These are phyloP conservation scores for Sugiyamaella chiloensis DNA, from an alignment of 805 yeast genomes.

Conservation along the genomic window DNA sequence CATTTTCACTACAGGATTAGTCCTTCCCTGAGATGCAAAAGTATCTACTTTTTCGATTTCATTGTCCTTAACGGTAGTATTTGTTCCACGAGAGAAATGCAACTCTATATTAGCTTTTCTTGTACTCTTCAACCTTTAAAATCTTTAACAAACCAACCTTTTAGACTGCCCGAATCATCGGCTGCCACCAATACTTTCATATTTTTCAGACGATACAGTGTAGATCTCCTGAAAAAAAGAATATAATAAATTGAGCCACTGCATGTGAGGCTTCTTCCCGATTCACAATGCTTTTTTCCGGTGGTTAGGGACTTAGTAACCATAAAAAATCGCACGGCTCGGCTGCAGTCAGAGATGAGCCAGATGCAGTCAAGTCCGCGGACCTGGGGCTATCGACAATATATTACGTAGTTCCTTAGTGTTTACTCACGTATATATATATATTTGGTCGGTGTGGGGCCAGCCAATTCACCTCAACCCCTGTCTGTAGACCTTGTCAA, in stretches of 20 bases:
- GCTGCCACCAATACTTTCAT: slow-evolving; percentile 53
- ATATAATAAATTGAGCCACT: slow-evolving; percentile 2
- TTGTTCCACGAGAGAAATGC: slow-evolving; percentile 63
- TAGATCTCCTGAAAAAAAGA: not conserved
- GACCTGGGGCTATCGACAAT: not conserved
- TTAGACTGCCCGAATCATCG: slow-evolving; percentile 50
- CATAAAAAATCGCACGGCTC: too few relatives aligned
- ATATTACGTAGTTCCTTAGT: not conserved
- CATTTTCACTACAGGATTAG: slow-evolving; percentile 32
- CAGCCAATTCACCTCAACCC: too few relatives aligned
- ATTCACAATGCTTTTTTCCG: too few relatives aligned
- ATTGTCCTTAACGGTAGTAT: slow-evolving; percentile 70
- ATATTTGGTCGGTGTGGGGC: not conserved
- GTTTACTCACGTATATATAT: not conserved
- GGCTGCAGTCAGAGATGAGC: too few relatives aligned
- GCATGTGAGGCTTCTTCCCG: not conserved
- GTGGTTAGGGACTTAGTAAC: too few relatives aligned
- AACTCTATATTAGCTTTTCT: slow-evolving; percentile 40
- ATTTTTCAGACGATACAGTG: not conserved
- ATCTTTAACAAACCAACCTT: slow-evolving; percentile 27
- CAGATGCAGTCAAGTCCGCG: too few relatives aligned
- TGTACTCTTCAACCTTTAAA: too few relatives aligned
- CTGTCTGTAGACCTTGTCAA: too few relatives aligned
- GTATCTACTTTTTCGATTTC: slow-evolving; percentile 53
- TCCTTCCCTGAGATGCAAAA: slow-evolving; percentile 39